These are phyloP conservation scores for Oleoguttula mirabilis DNA, from an alignment of 495 filamentous ascomycete species.

Conservation along the genomic window DNA sequence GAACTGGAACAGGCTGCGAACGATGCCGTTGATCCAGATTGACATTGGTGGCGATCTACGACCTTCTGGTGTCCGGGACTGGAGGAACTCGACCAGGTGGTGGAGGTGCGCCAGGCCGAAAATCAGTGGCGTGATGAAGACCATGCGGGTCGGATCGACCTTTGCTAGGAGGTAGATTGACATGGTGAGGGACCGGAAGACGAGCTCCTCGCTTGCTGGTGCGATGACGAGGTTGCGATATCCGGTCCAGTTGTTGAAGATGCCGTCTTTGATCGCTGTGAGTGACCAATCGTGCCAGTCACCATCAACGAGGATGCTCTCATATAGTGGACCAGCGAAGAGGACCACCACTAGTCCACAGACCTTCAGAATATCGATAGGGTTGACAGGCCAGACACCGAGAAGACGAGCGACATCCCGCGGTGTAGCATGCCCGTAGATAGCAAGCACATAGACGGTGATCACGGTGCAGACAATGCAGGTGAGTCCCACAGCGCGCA, in stretches of 20 bases:
- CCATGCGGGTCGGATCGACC: conserved; percentile 30
- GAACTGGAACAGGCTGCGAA: conserved; percentile 73
- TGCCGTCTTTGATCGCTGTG: conserved; percentile 16
- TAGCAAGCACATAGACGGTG: conserved; percentile 49
- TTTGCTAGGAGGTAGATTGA: conserved; percentile 70
- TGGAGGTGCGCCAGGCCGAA: conserved; percentile 94
- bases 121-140: conserved; percentile 74
- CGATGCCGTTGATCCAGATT: conserved; percentile 42
- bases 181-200: conserved; percentile 78
- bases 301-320: conserved; percentile 56
- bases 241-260: conserved; percentile 36
- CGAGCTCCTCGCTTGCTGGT: conserved; percentile 81
- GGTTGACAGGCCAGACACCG: conserved; percentile 62
- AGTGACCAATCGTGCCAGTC: conserved; percentile 56
- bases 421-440: conserved; percentile 34
- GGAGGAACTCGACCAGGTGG: conserved; percentile 81
- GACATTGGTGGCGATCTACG: conserved; percentile 64
- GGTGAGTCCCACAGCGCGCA: conserved; percentile 62
- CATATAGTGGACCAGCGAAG: conserved; percentile 76
- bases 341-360: conserved; percentile 63
- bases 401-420: conserved; percentile 49
- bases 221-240: conserved; percentile 53
- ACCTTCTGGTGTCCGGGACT: conserved; percentile 8
- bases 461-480: conserved; percentile 47
- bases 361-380: conserved; percentile 45